Percentiles rank a stretch among this genome's conserved stretches.
Conservation (phyloP, 306 rosid species). For the Rosa persica region DNA sequence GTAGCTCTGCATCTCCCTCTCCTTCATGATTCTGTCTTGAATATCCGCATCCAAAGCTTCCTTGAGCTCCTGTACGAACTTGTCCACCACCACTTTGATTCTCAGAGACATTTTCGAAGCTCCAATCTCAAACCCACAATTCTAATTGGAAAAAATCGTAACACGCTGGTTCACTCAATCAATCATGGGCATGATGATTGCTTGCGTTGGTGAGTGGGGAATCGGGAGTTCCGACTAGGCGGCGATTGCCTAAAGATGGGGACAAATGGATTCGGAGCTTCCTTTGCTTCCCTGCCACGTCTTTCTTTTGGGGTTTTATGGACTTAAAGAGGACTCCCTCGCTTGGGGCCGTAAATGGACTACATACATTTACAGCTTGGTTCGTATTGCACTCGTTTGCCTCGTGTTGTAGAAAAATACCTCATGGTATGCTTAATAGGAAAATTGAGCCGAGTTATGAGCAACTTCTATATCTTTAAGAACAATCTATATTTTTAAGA, state of each 20-base stretch:
- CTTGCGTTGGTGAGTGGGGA: background rate
- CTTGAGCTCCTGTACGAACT: conserved; percentile 87
- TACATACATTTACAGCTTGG: too few relatives aligned
- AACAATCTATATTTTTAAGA: too few relatives aligned
- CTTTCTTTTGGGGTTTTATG: background rate
- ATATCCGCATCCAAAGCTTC: conserved; percentile 95
- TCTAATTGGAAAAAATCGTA: background rate
- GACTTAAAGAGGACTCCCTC: background rate
- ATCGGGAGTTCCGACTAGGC: conserved; percentile 7
- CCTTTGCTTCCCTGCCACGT: conserved; percentile 16
- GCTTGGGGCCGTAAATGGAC: too few relatives aligned
- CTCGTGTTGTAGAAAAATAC: too few relatives aligned
- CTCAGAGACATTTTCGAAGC: conserved; percentile 65
- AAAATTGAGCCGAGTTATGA: too few relatives aligned
- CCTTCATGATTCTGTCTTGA: conserved; percentile 96
- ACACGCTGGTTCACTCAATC: background rate
- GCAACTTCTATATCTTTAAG: too few relatives aligned
- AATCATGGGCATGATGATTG: background rate
- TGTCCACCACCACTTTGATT: conserved; percentile 90
- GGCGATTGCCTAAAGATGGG: conserved; percentile 3
- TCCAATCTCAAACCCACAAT: background rate
- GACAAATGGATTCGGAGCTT: conserved; percentile 16
- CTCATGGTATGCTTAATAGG: too few relatives aligned
- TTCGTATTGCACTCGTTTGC: too few relatives aligned
- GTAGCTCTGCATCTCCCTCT: conserved; percentile 98